A percentile compares a stretch with the other conserved stretches of the same genome.
Conservation (phyloP, 2,329 filamentous ascomycete genomes). For the Dactylellina cionopaga region DNA sequence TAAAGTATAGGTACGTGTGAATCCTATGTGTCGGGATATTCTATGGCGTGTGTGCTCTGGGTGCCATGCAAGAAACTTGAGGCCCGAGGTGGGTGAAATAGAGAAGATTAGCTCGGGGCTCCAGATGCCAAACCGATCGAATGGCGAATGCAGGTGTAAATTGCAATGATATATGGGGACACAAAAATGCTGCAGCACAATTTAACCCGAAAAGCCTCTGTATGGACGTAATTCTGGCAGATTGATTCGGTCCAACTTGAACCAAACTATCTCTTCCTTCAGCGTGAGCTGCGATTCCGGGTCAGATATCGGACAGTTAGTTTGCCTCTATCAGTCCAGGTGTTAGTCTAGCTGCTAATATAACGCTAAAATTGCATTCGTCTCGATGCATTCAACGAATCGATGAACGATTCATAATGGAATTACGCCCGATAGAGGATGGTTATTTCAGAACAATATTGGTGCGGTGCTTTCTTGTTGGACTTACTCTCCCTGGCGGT, state of each 20-base stretch:
- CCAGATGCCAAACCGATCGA: slow-evolving; percentile 45
- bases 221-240: slow-evolving; percentile 9
- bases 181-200: slow-evolving; percentile 32
- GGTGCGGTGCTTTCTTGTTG: slow-evolving; percentile 52
- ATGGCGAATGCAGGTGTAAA: slow-evolving; percentile 38
- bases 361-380: slow-evolving; percentile 47
- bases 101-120: slow-evolving; percentile 19
- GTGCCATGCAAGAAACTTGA: slow-evolving; percentile 35
- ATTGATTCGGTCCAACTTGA: slow-evolving; percentile 25
- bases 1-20: slow-evolving; percentile 42
- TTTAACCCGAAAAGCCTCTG: slow-evolving; percentile 34
- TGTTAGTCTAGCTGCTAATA: slow-evolving; percentile 37
- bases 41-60: slow-evolving; percentile 37
- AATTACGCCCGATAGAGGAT: slow-evolving; percentile 43
- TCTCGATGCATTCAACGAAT: slow-evolving; percentile 29
- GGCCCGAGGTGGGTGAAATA: slow-evolving; percentile 4
- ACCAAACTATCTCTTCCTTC: slow-evolving; percentile 49
- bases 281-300: slow-evolving; percentile 39
- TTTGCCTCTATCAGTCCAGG: slow-evolving; percentile 5
- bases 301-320: slow-evolving; percentile 42
- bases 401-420: slow-evolving; percentile 18
- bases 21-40: slow-evolving; percentile 37
- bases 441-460: slow-evolving; percentile 42
- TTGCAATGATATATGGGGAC: slow-evolving; percentile 7
- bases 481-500: slow-evolving; percentile 51